Base-by-base conservation (phyloP, 441 rosid species). In the Erodium moschatum region DNA sequence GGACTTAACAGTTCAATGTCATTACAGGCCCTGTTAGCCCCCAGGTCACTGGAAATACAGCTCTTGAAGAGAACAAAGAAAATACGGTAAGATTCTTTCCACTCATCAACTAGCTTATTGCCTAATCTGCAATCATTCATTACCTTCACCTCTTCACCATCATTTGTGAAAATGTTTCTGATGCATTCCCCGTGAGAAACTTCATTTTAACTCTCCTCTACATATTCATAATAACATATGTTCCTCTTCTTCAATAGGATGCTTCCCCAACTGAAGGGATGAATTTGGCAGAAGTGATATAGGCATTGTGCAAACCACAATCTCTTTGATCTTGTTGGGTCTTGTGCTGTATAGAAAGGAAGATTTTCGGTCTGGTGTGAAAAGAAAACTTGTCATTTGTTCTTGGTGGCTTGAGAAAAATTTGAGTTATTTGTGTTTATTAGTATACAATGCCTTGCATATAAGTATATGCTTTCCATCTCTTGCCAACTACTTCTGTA, bases 11-110 rank as follows among this genome's bases (percentile, higher is more conserved):
- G 58, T 75, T 33, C 58, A 21, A 40, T 56, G 48, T 70, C 67
- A 50, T 65, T 70, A 44, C 85, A 86, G 96, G 84, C 80, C 65
- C 74, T 18, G 77, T 54, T 42, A 76, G 76, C 77, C 78, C 83
- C 70, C 42, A 82, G 42, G 74, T 72, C 63, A 72, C 73, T 60
- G 71, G 27, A 29, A 69, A 67, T 58, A 58, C 63, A 44, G 33
- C 73, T 6, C 70, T 77, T 62, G 82, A 77, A 73, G 96, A 83
- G 79, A 81, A 92, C 83, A 92, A 92, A 77, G 98, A 92, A 78
- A 92, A 90, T 66, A 61, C 78, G 85, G 97, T 87, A 67, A 78
- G 78, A 48, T 44, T 0, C 58, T 42, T 1, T 44, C 24, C 35
- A 18, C 15, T 15, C 19, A 5, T 33, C 7, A 48, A 18, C 8